These are phyloP conservation scores for Rhizophagus sp. DNA, from an alignment of 192 early-diverging fungal species.

Conservation along the genomic window DNA sequence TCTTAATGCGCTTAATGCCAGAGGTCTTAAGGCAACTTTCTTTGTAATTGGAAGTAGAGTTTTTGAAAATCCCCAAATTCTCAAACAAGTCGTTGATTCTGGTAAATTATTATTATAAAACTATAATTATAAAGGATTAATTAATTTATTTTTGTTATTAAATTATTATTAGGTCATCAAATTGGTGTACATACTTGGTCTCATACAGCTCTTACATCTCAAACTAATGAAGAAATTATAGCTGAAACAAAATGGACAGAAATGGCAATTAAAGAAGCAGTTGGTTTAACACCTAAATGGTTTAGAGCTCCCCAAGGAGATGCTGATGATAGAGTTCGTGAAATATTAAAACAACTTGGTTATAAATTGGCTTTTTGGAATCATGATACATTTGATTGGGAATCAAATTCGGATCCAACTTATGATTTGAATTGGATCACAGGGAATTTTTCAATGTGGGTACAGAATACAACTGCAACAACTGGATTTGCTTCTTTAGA, in stretches of 20 bases:
- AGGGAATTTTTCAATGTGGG: conserved; percentile 14
- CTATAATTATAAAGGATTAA: background rate
- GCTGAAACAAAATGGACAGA: conserved; percentile 63
- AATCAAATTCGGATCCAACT: background rate
- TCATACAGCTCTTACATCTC: conserved; percentile 51
- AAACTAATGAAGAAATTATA: conserved; percentile 65
- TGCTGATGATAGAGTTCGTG: conserved; percentile 69
- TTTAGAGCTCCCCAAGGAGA: conserved; percentile 64
- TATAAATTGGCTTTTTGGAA: conserved; percentile 40
- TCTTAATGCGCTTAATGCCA: conserved; percentile 44
- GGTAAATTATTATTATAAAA: conserved; percentile 4
- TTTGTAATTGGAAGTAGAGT: conserved; percentile 51
- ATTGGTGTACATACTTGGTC: conserved; percentile 65
- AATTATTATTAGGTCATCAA: conserved; percentile 30
- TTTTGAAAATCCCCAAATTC: conserved; percentile 38
- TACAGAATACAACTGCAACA: conserved; percentile 23
- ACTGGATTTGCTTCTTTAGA: conserved; percentile 43
- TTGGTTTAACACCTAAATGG: conserved; percentile 49
- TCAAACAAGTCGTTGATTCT: conserved; percentile 33
- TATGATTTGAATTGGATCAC: conserved; percentile 8
- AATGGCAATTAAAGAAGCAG: conserved; percentile 47
- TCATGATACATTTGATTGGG: conserved; percentile 29
- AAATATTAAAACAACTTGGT: conserved; percentile 59
- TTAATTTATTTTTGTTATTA: background rate
- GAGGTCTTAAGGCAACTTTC: conserved; percentile 45